A percentile compares a stretch with the other conserved stretches of the same genome.
phyloP scores from a whole-genome alignment of 768 basidiomycete genomes.

The Suillus subluteus region DNA sequence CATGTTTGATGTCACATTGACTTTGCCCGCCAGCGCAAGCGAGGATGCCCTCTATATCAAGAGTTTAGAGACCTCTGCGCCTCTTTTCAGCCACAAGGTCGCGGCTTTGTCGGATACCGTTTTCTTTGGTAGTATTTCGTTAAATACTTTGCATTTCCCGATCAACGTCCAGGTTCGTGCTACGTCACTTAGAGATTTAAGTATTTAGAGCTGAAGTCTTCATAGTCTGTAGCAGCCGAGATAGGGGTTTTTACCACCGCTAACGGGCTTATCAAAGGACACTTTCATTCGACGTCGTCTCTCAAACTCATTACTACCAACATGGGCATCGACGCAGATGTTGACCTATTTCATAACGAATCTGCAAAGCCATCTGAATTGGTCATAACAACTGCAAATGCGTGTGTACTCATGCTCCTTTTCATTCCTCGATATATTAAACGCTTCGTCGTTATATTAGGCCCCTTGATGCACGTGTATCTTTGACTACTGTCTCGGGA shows the following conservation, averaged over 20 bases:
- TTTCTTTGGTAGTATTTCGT: slow-evolving; percentile 27
- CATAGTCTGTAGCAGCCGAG: slow-evolving; percentile 36
- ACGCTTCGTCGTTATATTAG: slow-evolving; percentile 13
- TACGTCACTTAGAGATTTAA: not conserved
- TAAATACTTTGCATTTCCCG: slow-evolving; percentile 28
- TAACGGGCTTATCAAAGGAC: slow-evolving; percentile 41
- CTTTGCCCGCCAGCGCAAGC: slow-evolving; percentile 29
- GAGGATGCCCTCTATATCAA: slow-evolving; percentile 27
- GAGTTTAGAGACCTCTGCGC: slow-evolving; percentile 31
- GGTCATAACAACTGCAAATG: not conserved
- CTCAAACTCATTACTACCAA: slow-evolving; percentile 41
- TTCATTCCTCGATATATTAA: not conserved
- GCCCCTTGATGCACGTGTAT: slow-evolving; percentile 22
- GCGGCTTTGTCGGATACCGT: slow-evolving; percentile 32
- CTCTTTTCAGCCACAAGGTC: slow-evolving; percentile 33
- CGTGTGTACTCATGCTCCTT: not conserved
- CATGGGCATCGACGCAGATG: slow-evolving; percentile 32
- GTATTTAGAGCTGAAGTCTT: not conserved
- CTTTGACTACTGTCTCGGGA: slow-evolving; percentile 9
- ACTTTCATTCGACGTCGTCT: slow-evolving; percentile 34
- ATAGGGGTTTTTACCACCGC: slow-evolving; percentile 28
- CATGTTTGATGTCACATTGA: slow-evolving; percentile 33
- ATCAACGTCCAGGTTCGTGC: slow-evolving; percentile 34
- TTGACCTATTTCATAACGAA: slow-evolving; percentile 23
- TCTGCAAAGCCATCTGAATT: not conserved